Conservation (phyloP, 495 filamentous ascomycete species). For the Chaetomidium leptoderma region DNA sequence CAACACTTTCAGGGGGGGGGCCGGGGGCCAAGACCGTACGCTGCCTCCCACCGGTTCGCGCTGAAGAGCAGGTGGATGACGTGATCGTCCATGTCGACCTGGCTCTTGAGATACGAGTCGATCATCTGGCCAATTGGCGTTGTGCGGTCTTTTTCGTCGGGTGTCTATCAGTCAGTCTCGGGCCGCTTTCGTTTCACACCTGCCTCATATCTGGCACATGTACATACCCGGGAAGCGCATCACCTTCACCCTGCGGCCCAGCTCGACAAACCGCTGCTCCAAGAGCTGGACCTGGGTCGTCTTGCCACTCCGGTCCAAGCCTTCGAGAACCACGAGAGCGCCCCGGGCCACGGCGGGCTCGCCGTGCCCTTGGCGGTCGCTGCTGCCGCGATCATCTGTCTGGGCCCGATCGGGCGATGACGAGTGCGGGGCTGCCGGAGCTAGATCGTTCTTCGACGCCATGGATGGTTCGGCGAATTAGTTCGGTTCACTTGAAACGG, state of each 20-base stretch:
- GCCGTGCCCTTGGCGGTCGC: background rate
- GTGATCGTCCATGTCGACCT: conserved; percentile 79
- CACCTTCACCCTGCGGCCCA: conserved; percentile 61
- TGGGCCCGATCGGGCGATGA: conserved; percentile 10
- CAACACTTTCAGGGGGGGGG: background rate
- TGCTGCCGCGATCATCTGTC: background rate
- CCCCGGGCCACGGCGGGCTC: conserved; percentile 46
- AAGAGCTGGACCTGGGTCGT: conserved; percentile 85
- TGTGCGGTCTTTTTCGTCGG: conserved; percentile 60
- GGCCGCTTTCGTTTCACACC: background rate
- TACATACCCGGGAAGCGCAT: conserved; percentile 81
- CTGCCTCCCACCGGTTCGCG: conserved; percentile 91
- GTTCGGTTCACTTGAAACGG: background rate
- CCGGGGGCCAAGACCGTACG: conserved; percentile 36
- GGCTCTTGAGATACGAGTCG: conserved; percentile 72
- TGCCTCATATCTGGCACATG: background rate
- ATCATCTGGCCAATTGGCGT: conserved; percentile 91
- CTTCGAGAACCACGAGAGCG: conserved; percentile 84
- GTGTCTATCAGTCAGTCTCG: background rate
- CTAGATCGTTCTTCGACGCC: conserved; percentile 45
- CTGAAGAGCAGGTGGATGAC: conserved; percentile 93
- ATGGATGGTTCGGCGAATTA: conserved; percentile 20
- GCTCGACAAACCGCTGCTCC: conserved; percentile 55
- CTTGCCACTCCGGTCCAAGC: conserved; percentile 91
- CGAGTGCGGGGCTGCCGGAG: conserved; percentile 28